Base-by-base conservation (phyloP, 1,284 basidiomycete genomes). In the Irpex rosettiformis region DNA sequence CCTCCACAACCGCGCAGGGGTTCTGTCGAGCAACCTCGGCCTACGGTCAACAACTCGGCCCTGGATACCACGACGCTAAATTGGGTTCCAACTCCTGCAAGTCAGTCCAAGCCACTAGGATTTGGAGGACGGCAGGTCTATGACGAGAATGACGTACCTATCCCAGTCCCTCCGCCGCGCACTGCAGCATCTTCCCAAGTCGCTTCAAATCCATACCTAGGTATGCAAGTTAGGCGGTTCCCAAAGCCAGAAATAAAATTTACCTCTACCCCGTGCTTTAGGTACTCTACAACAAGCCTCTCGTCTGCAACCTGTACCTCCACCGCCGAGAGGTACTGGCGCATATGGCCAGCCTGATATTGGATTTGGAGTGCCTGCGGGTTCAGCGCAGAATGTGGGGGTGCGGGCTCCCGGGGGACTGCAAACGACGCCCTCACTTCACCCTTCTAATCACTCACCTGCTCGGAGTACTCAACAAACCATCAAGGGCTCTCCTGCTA, bases 401-500 rank as follows among this genome's bases (percentile, higher is more conserved):
- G 4, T 25, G 48, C 27, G 11, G 6, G 21, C 24, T 11, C 33
- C 27, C 13, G 4, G 28, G 10, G 22, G 27, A 18, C 54, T 18
- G 21, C 45, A 28, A 10, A 28, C 49, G 27, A 54, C 48, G 7
- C 27, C 48, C 11, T 49, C 27, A 16, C 6, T 55, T 51, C n/a
- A 55, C 10, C 33, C 33, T 45, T 42, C 54, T 45, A 28, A 37
- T 45, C 21, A 65, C 37, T 67, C 66, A 11, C 66, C 66, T 11
- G 27, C 52, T 4, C 62, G 62, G n/a, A 58, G 61, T 37, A 28
- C 43, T 10, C 62, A 64, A 25, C 54, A 30, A 6, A 49, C 61
- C 13, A 43, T 61, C 21, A 59, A 65, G 29, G 64, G 65, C 37
- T 66, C 66, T 13, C 66, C 66, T 13, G 48, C 48, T 1, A 58